Percentiles rank a stretch among this genome's conserved stretches.
These are phyloP conservation scores for Nepenthes mirabilis DNA, from an alignment of 148 eudicot genomes.

Conservation along the genomic window DNA sequence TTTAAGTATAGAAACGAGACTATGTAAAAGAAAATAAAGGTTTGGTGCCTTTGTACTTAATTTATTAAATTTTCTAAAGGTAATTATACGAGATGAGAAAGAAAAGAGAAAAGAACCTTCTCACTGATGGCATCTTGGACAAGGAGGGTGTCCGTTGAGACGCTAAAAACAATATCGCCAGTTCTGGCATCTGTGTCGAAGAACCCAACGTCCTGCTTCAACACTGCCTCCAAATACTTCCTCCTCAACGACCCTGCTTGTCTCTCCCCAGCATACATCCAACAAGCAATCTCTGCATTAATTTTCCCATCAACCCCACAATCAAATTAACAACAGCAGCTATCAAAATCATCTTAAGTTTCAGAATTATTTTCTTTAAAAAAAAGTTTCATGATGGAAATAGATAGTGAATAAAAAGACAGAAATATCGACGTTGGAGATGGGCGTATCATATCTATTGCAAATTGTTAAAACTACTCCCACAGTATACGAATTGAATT, in stretches of 20 bases:
- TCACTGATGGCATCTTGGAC: conserved; percentile 99
- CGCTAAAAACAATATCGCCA: conserved; percentile 93
- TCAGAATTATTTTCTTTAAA: not conserved
- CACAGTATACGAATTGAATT: no score
- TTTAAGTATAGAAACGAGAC: no score
- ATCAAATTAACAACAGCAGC: not conserved
- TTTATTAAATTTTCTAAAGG: not conserved
- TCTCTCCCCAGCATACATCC: conserved; percentile 99
- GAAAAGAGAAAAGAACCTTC: conserved; percentile 39
- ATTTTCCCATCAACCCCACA: not conserved
- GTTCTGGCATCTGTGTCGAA: conserved; percentile 99
- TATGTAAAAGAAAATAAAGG: no score
- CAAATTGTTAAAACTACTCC: no score
- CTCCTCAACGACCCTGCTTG: conserved; percentile 84
- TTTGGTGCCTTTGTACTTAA: not conserved
- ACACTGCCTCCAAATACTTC: conserved; percentile 88
- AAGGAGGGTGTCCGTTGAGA: conserved; percentile 93
- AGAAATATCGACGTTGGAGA: no score
- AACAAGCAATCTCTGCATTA: conserved; percentile 76
- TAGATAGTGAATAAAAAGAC: no score
- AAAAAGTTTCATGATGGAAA: no score
- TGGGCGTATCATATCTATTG: no score
- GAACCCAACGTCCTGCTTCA: conserved; percentile 95
- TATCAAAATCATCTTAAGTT: not conserved
- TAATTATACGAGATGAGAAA: not conserved